Evolutionary conservation across 2,329 filamentous ascomycete species (phyloP).

Genomic region (Fonsecaea nubica): DNA sequence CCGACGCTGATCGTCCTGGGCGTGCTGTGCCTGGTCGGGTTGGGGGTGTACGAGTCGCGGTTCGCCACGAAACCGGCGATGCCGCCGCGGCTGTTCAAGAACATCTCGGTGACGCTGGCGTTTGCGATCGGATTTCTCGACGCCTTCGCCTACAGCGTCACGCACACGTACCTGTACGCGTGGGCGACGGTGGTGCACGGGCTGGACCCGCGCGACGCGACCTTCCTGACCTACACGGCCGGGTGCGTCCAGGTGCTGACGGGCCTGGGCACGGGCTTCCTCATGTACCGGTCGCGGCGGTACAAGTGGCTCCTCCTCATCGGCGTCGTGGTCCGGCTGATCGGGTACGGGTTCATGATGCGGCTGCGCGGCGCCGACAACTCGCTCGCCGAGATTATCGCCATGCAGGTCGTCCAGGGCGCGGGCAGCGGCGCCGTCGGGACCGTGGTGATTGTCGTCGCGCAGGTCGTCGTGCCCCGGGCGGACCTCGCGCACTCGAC

Average conservation of each 20-base stretch:
- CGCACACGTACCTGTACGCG: slow-evolving; percentile 58
- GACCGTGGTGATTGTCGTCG: slow-evolving; percentile 52
- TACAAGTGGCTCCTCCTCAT: slow-evolving; percentile 58
- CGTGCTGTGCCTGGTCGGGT: slow-evolving; percentile 48
- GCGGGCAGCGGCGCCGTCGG: slow-evolving; percentile 56
- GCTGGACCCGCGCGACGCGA: slow-evolving; percentile 51
- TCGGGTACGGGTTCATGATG: slow-evolving; percentile 61
- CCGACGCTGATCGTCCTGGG: slow-evolving; percentile 55
- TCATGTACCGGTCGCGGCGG: slow-evolving; percentile 52
- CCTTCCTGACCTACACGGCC: slow-evolving; percentile 51
- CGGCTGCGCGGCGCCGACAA: slow-evolving; percentile 54
- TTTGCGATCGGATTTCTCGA: slow-evolving; percentile 53
- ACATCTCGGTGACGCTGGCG: slow-evolving; percentile 52
- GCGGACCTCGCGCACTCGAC: slow-evolving; percentile 57
- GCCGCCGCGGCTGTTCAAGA: slow-evolving; percentile 55
- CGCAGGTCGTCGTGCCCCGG: slow-evolving; percentile 56
- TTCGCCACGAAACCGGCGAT: slow-evolving; percentile 55
- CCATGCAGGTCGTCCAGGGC: slow-evolving; percentile 58
- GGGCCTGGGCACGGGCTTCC: slow-evolving; percentile 50
- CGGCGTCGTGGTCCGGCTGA: slow-evolving; percentile 51
- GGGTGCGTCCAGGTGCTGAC: slow-evolving; percentile 54
- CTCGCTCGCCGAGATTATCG: slow-evolving; percentile 54
- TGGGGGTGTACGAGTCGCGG: slow-evolving; percentile 58
- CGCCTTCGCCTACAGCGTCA: slow-evolving; percentile 52
- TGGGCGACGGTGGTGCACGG: slow-evolving; percentile 56